A percentile compares a stretch with the other conserved stretches of the same genome.
phyloP scores from a whole-genome alignment of 495 filamentous ascomycete species.

The Neurospora discreta region DNA sequence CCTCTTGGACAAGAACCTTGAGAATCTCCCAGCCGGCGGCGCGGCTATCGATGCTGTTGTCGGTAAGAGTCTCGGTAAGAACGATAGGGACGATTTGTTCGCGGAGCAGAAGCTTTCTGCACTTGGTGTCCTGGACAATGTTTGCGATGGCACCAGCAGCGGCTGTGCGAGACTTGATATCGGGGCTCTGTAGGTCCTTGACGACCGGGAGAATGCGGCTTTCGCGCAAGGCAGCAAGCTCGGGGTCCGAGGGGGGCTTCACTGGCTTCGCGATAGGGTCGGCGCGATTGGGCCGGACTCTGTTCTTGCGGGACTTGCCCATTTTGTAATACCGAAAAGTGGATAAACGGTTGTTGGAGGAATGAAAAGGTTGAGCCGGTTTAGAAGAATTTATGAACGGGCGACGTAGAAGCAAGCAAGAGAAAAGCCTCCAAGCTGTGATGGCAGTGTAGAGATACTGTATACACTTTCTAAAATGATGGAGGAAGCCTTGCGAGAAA shows the following conservation, averaged over 20 bases:
- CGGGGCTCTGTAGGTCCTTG: slow-evolving; percentile 42
- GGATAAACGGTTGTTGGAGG: background rate
- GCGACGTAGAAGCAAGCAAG: background rate
- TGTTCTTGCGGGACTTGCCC: slow-evolving; percentile 33
- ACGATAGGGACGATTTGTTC: slow-evolving; percentile 50
- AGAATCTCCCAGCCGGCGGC: slow-evolving; percentile 52
- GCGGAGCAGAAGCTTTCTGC: slow-evolving; percentile 46
- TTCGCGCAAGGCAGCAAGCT: slow-evolving; percentile 44
- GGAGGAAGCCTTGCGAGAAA: background rate
- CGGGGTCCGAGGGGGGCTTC: slow-evolving; percentile 44
- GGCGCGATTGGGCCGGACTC: slow-evolving; percentile 24
- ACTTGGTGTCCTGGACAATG: slow-evolving; percentile 46
- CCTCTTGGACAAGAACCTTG: slow-evolving; percentile 43
- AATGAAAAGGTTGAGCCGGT: background rate
- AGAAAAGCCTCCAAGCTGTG: background rate
- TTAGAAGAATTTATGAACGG: background rate
- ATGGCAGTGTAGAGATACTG: too few relatives aligned
- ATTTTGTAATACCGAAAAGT: slow-evolving; percentile 10
- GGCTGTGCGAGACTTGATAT: slow-evolving; percentile 39
- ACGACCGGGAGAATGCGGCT: slow-evolving; percentile 46
- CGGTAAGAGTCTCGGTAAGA: slow-evolving; percentile 48
- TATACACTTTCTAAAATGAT: background rate
- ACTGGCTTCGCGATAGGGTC: slow-evolving; percentile 39
- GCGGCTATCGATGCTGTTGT: slow-evolving; percentile 43
- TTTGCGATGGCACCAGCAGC: slow-evolving; percentile 46